These are phyloP conservation scores for Emmonsiellopsis sp. DNA, from an alignment of 2,329 filamentous ascomycete species.

Conservation along the genomic window DNA sequence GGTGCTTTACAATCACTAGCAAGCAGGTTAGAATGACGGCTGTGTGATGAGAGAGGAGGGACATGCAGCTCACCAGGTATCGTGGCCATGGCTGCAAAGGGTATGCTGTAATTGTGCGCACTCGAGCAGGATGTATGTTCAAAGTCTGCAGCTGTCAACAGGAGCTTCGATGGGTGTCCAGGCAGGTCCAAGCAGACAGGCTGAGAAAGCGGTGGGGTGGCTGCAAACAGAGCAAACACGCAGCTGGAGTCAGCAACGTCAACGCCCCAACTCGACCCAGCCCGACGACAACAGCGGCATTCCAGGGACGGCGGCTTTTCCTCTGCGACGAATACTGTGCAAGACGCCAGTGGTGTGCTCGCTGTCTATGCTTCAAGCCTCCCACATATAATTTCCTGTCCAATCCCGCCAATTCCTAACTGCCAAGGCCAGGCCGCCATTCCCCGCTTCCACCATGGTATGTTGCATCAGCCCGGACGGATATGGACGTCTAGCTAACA, in stretches of 20 bases:
- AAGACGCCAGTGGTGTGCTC: neutral
- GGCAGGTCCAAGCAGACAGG: neutral
- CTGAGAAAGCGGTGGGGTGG: conserved; percentile 10
- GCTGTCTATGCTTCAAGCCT: neutral
- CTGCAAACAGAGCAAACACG: conserved; percentile 26
- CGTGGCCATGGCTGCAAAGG: conserved; percentile 38
- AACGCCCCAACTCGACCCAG: conserved; percentile 6
- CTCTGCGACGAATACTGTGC: neutral
- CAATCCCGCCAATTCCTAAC: neutral
- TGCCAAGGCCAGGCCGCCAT: neutral
- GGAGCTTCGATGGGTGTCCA: no score
- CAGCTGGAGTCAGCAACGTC: conserved; percentile 7
- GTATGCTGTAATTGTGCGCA: conserved; percentile 7
- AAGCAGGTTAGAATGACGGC: neutral
- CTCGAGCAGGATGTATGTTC: neutral
- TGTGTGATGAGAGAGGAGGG: no score
- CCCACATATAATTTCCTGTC: neutral
- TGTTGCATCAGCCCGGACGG: neutral
- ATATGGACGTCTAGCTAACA: conserved; percentile 4
- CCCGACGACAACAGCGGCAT: neutral
- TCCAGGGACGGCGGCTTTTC: neutral
- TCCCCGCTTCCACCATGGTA: conserved; percentile 11
- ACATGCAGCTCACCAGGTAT: conserved; percentile 40
- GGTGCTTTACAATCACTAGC: conserved; percentile 83
- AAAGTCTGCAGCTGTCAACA: neutral